Percentiles rank a stretch among this genome's conserved stretches.
Evolutionary conservation across 768 basidiomycete species (phyloP).

Genomic region (Royoungia palumana): DNA sequence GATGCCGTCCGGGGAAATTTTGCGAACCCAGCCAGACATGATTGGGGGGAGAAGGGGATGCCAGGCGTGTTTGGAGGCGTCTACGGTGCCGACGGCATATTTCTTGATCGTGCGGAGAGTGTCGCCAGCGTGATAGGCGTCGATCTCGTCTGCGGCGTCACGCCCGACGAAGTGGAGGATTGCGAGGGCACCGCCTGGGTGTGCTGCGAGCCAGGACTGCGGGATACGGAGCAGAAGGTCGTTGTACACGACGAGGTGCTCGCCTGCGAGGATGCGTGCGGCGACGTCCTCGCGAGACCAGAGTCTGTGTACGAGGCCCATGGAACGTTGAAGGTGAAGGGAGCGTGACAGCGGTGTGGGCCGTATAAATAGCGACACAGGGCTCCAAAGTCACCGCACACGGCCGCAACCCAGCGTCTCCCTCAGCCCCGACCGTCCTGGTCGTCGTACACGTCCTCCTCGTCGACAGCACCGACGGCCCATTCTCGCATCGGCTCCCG

Average conservation of each 20-base stretch:
- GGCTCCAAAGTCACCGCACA: neutral
- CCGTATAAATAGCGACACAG: slow-evolving; percentile 27
- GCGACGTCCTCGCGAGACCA: slow-evolving; percentile 60
- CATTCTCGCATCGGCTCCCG: neutral
- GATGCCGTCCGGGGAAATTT: slow-evolving; percentile 41
- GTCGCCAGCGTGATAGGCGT: slow-evolving; percentile 75
- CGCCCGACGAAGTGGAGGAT: slow-evolving; percentile 94
- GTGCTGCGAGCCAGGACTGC: slow-evolving; percentile 71
- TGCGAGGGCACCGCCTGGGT: slow-evolving; percentile 87
- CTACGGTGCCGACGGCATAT: slow-evolving; percentile 70
- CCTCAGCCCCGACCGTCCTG: slow-evolving; percentile 1
- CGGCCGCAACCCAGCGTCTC: slow-evolving; percentile 2
- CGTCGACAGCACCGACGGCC: slow-evolving; percentile 9
- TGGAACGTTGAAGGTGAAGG: slow-evolving; percentile 10
- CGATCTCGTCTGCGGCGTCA: slow-evolving; percentile 92
- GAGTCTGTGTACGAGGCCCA: slow-evolving; percentile 30
- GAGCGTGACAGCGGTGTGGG: neutral
- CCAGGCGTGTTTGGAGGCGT: slow-evolving; percentile 55
- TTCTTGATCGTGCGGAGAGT: slow-evolving; percentile 28
- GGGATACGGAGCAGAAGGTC: slow-evolving; percentile 64
- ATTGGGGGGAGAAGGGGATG: slow-evolving; percentile 81
- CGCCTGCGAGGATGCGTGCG: slow-evolving; percentile 68
- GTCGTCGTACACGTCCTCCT: slow-evolving; percentile 1
- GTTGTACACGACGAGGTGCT: slow-evolving; percentile 71
- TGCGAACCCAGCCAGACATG: slow-evolving; percentile 78